Conservation (phyloP, 2,329 filamentous ascomycete species). For the Nemania sp. region DNA sequence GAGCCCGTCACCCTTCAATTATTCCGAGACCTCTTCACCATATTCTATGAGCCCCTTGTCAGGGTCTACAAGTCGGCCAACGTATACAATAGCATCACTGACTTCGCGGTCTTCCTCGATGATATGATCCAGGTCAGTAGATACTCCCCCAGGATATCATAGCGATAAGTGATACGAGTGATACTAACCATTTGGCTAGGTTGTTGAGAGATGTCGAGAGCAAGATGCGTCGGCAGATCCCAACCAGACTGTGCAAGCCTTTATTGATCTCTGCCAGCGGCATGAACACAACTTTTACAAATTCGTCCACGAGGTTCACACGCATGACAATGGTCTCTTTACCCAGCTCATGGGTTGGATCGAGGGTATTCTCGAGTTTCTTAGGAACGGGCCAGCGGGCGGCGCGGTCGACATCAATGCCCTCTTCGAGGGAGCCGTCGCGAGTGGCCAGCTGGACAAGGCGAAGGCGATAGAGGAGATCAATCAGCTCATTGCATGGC, state of each 20-base stretch:
- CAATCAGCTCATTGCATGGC: slow-evolving; percentile 86
- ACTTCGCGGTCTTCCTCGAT: slow-evolving; percentile 91
- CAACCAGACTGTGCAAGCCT: slow-evolving; percentile 96
- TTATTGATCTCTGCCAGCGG: slow-evolving; percentile 93
- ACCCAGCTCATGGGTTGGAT: slow-evolving; percentile 97
- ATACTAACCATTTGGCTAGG: slow-evolving; percentile 44
- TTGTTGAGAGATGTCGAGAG: slow-evolving; percentile 67
- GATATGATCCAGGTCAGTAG: slow-evolving; percentile 78
- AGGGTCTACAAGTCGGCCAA: slow-evolving; percentile 98
- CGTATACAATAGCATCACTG: slow-evolving; percentile 95
- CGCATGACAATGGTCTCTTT: slow-evolving; percentile 95
- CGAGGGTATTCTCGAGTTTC: slow-evolving; percentile 90
- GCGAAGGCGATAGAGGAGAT: slow-evolving; percentile 78
- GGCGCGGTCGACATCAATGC: slow-evolving; percentile 94
- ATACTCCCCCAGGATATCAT: background rate
- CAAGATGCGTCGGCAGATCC: slow-evolving; percentile 91
- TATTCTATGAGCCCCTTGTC: slow-evolving; percentile 97
- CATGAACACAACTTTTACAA: slow-evolving; percentile 99
- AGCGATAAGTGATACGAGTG: background rate
- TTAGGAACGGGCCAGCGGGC: slow-evolving; percentile 82
- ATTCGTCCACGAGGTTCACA: slow-evolving; percentile 96
- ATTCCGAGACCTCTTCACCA: slow-evolving; percentile 94
- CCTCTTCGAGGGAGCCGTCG: slow-evolving; percentile 79
- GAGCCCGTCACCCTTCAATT: slow-evolving; percentile 97
- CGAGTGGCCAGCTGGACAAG: slow-evolving; percentile 70